Evolutionary conservation across 345 rosid species (phyloP).

Genomic region (Linum trigynum): DNA sequence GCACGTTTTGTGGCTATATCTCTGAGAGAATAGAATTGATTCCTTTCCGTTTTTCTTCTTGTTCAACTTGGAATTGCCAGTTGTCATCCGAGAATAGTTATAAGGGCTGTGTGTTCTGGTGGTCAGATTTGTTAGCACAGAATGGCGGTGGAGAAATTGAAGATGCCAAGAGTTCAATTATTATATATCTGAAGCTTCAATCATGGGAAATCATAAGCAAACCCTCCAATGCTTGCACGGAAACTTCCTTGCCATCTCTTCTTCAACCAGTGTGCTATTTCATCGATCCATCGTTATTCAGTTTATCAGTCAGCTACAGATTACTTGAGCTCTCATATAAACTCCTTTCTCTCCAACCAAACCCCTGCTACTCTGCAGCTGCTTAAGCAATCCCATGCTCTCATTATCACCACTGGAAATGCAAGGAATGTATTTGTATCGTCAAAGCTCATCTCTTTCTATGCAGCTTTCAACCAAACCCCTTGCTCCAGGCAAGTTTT

Average conservation of each 20-base stretch:
- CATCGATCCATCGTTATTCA: not conserved
- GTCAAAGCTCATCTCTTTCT: conserved; percentile 51
- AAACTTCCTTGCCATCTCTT: not conserved
- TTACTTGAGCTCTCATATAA: conserved; percentile 29
- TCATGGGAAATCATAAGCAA: not conserved
- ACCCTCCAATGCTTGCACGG: not conserved
- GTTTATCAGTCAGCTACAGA: conserved; percentile 22
- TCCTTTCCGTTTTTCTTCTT: too few species aligned
- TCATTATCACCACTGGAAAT: conserved; percentile 42
- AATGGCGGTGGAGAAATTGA: too few species aligned
- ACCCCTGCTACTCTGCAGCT: conserved; percentile 18
- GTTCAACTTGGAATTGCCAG: too few species aligned
- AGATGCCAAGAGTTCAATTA: too few species aligned
- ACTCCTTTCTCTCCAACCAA: conserved; percentile 24
- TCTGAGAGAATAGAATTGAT: too few species aligned
- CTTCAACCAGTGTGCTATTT: not conserved
- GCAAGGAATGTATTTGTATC: conserved; percentile 42
- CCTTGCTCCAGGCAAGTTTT: conserved; percentile 32
- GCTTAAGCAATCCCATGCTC: conserved; percentile 37
- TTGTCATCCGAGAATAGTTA: too few species aligned
- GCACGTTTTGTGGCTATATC: too few species aligned
- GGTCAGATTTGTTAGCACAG: not conserved
- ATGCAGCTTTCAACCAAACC: conserved; percentile 31
- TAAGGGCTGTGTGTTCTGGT: not conserved
- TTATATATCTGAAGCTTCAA: too few species aligned